Percentiles rank a stretch among this genome's conserved stretches.
Conservation (phyloP, 305 asterid species). For the Solanum hybrid region DNA sequence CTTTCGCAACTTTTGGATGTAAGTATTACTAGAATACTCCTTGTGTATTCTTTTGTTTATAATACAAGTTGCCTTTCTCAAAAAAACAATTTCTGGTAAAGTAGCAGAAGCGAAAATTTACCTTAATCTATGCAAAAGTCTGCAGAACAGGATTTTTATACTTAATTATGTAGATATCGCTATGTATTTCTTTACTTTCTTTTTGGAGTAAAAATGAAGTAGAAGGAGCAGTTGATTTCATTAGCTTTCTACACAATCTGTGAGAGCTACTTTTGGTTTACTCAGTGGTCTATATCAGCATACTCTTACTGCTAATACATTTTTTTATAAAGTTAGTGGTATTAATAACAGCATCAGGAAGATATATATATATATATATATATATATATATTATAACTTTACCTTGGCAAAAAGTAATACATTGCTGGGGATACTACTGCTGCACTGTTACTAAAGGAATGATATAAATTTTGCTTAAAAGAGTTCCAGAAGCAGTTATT, state of each 20-base stretch:
- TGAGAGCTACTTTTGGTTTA: neutral
- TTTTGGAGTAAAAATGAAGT: neutral
- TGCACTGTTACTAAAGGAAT: neutral
- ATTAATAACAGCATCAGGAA: neutral
- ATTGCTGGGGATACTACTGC: neutral
- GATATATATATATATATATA: neutral
- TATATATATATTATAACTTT: neutral
- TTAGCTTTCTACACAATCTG: neutral
- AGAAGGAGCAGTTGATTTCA: neutral
- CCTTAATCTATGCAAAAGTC: neutral
- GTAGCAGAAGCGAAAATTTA: neutral
- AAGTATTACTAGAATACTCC: no score
- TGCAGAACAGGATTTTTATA: neutral
- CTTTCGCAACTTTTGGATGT: no score
- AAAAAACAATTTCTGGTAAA: neutral
- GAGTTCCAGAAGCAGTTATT: neutral
- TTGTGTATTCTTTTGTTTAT: no score
- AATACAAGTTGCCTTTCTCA: no score
- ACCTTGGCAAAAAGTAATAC: neutral
- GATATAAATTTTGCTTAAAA: neutral
- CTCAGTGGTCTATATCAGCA: neutral
- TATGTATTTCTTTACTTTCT: neutral
- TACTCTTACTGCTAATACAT: neutral
- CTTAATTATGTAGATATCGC: neutral
- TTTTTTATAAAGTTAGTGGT: neutral